These are phyloP conservation scores for Cyberlindnera xishuangbannaensis DNA, from an alignment of 805 yeast species.

Conservation along the genomic window DNA sequence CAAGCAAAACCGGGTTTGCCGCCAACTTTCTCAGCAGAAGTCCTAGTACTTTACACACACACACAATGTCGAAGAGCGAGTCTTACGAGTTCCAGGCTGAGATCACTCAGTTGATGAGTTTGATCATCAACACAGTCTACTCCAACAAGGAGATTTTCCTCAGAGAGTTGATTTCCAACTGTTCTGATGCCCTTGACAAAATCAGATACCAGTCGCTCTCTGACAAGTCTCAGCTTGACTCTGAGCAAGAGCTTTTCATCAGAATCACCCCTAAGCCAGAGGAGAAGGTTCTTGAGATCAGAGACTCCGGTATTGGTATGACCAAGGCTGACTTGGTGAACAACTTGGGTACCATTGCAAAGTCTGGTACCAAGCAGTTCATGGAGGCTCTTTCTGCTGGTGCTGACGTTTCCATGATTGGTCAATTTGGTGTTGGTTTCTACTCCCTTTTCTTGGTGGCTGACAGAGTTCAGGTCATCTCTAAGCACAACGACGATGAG, in stretches of 20 bases:
- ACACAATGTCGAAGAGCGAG: slow-evolving; percentile 39
- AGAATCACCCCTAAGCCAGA: slow-evolving; percentile 98
- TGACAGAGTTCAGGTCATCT: slow-evolving; percentile 96
- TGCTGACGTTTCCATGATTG: slow-evolving; percentile 99
- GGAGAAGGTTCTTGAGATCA: slow-evolving; percentile 87
- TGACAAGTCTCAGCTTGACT: slow-evolving; percentile 85
- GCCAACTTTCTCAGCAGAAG: neutral
- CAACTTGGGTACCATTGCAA: slow-evolving; percentile 99
- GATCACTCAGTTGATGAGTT: slow-evolving; percentile 99
- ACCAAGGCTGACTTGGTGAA: slow-evolving; percentile 98
- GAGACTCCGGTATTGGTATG: slow-evolving; percentile 99
- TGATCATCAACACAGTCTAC: slow-evolving; percentile 99
- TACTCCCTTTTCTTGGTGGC: slow-evolving; percentile 98
- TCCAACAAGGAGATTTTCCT: slow-evolving; percentile 98
- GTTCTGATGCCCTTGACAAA: slow-evolving; percentile 98
- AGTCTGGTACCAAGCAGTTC: slow-evolving; percentile 98
- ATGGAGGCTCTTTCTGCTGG: slow-evolving; percentile 99
- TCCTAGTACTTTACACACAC: neutral
- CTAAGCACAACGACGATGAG: slow-evolving; percentile 98
- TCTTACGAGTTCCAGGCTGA: slow-evolving; percentile 99
- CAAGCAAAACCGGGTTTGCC: too few species aligned
- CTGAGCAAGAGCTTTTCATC: slow-evolving; percentile 94
- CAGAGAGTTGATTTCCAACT: slow-evolving; percentile 98
- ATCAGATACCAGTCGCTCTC: slow-evolving; percentile 94
- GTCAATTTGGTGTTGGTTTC: slow-evolving; percentile 99